Evolutionary conservation across 768 basidiomycete genomes (phyloP).

Genomic region (Amanita polypyramis): DNA sequence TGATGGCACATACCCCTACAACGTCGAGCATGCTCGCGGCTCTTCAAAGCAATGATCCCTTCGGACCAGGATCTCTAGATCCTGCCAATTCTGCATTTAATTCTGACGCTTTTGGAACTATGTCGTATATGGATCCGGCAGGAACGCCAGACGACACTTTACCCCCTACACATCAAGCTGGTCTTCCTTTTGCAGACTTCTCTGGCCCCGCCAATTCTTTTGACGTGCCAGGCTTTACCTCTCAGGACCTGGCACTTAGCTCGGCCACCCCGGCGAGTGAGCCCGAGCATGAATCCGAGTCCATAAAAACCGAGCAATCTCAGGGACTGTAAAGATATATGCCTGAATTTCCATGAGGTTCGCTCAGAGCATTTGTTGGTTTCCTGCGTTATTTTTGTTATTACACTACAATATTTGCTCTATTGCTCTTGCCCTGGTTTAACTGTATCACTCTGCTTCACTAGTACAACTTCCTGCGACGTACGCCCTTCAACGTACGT

Average conservation of each 20-base stretch:
- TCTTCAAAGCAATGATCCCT: conserved; percentile 60
- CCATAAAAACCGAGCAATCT: conserved; percentile 56
- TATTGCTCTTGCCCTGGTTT: conserved; percentile 5
- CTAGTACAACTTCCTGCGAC: conserved; percentile 13
- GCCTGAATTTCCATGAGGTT: conserved; percentile 9
- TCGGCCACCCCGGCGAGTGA: conserved; percentile 45
- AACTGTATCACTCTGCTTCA: conserved; percentile 18
- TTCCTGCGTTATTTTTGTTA: conserved; percentile 8
- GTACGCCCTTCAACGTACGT: conserved; percentile 29
- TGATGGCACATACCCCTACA: conserved; percentile 76
- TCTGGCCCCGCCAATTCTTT: conserved; percentile 50
- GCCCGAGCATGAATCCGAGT: conserved; percentile 50
- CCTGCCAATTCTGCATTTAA: conserved; percentile 50
- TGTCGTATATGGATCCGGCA: conserved; percentile 71
- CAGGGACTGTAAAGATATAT: conserved; percentile 20
- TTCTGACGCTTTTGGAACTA: conserved; percentile 56
- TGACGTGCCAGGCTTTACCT: conserved; percentile 58
- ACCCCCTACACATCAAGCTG: conserved; percentile 45
- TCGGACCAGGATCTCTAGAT: conserved; percentile 57
- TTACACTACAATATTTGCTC: conserved; percentile 1
- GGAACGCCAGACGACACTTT: conserved; percentile 55
- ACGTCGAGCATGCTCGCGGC: conserved; percentile 89
- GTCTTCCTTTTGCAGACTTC: conserved; percentile 65
- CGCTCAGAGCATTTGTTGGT: conserved; percentile 8
- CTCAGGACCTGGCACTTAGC: conserved; percentile 56